phyloP scores from a whole-genome alignment of 1,284 basidiomycete species.

The Ceratobasidium sp. region DNA sequence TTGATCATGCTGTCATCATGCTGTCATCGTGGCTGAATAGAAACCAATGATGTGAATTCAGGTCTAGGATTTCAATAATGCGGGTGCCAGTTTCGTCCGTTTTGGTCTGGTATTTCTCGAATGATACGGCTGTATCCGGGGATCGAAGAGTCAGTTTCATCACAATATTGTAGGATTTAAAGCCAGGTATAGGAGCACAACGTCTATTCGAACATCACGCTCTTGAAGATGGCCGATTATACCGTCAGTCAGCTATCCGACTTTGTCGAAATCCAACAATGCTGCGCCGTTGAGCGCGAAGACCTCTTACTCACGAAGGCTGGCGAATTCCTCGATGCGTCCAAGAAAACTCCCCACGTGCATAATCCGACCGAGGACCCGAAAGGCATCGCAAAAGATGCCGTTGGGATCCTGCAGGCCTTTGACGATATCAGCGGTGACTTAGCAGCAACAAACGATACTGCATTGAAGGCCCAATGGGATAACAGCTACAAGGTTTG shows the following conservation, averaged over 20 bases:
- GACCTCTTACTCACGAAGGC: neutral
- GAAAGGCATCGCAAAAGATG: neutral
- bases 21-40: too few species aligned
- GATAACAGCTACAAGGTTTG: neutral
- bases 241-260: neutral
- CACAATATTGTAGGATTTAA: too few species aligned
- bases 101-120: too few species aligned
- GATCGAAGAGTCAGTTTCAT: too few species aligned
- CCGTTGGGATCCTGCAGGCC: neutral
- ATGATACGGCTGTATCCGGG: too few species aligned
- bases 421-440: neutral
- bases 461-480: neutral
- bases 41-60: too few species aligned
- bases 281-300: neutral
- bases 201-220: too few species aligned
- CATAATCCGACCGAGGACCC: neutral
- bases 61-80: too few species aligned
- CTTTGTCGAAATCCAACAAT: slow-evolving; percentile 1
- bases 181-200: too few species aligned
- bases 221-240: neutral
- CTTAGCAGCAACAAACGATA: neutral
- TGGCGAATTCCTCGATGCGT: neutral
- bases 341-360: slow-evolving; percentile 1
- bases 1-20: too few species aligned
- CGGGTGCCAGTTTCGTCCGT: too few species aligned